Percentiles rank a stretch among this genome's conserved stretches.
These are phyloP conservation scores for Asterophora parasitica DNA, from an alignment of 768 basidiomycete species.

Conservation along the genomic window DNA sequence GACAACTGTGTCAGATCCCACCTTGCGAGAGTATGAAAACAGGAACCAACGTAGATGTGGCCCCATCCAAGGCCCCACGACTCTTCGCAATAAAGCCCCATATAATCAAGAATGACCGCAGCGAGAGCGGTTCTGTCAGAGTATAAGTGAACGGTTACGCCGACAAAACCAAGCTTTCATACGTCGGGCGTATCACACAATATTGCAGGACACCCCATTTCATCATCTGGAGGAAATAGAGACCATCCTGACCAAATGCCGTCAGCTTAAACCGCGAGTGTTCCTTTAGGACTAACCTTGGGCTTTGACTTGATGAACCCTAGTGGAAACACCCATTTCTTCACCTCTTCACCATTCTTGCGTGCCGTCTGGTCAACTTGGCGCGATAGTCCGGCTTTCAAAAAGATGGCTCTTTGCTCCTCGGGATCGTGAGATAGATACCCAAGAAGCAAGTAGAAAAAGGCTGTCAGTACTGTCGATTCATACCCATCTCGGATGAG, in stretches of 20 bases:
- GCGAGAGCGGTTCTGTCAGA: conserved; percentile 47
- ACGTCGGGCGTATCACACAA: conserved; percentile 60
- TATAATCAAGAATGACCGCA: conserved; percentile 57
- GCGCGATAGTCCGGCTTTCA: conserved; percentile 53
- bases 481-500: conserved; percentile 74
- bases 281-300: conserved; percentile 30
- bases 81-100: conserved; percentile 67
- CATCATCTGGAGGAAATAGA: conserved; percentile 69
- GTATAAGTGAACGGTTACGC: not conserved
- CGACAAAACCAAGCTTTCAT: conserved; percentile 15
- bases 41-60: conserved; percentile 54
- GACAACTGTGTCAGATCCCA: not conserved
- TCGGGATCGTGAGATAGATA: conserved; percentile 62
- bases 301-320: conserved; percentile 61
- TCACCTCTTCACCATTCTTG: conserved; percentile 38
- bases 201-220: conserved; percentile 78
- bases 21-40: not conserved
- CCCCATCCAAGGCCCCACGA: conserved; percentile 68
- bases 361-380: conserved; percentile 42
- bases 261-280: not conserved
- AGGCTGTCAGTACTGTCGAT: conserved; percentile 67
- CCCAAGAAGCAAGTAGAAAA: conserved; percentile 72
- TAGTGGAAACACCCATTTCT: conserved; percentile 70
- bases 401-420: conserved; percentile 57
- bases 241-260: conserved; percentile 41